A percentile compares a stretch with the other conserved stretches of the same genome.
These are phyloP conservation scores for Chaetomium olivaceum DNA, from an alignment of 2,329 filamentous ascomycete species.

Conservation along the genomic window DNA sequence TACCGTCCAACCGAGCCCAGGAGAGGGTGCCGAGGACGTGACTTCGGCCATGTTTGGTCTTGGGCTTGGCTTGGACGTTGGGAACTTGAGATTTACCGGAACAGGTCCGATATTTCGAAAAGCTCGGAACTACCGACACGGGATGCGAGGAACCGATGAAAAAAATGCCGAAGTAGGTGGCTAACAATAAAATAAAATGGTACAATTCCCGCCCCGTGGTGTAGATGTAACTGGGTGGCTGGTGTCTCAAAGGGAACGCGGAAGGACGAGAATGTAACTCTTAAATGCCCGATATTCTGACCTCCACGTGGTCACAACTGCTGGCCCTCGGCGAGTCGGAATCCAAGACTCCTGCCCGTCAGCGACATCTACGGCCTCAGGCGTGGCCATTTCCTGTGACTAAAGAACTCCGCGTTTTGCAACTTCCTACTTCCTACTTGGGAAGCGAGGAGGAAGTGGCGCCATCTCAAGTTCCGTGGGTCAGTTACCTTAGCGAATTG, in stretches of 20 bases:
- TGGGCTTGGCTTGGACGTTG: neutral
- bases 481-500: too few relatives aligned
- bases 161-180: neutral
- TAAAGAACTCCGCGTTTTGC: neutral
- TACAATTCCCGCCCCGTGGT: neutral
- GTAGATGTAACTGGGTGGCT: neutral
- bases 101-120: neutral
- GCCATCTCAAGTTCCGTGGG: too few relatives aligned
- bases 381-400: neutral
- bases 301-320: neutral
- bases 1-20: neutral
- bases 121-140: neutral
- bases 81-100: neutral
- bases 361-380: neutral
- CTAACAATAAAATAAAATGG: neutral
- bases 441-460: too few relatives aligned
- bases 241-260: neutral
- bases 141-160: neutral
- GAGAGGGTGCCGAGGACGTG: neutral
- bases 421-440: too few relatives aligned
- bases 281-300: neutral
- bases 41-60: neutral
- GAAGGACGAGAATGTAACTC: neutral
- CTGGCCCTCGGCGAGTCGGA: neutral
- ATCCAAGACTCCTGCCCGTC: neutral